Conservation (phyloP, 2,329 filamentous ascomycete species). For the Trichophyton rubrum region DNA sequence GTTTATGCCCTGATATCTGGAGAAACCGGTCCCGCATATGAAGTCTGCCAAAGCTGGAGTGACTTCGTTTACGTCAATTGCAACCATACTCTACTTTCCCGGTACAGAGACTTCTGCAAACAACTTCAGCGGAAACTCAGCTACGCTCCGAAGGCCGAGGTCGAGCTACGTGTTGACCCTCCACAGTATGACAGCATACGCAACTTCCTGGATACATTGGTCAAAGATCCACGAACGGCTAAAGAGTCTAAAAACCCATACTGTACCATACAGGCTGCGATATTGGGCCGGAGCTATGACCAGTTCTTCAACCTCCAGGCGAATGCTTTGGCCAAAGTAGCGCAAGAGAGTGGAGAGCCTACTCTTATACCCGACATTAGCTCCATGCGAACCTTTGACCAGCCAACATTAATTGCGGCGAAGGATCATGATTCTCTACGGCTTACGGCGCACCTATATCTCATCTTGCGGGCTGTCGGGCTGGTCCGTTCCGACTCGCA, state of each 20-base stretch:
- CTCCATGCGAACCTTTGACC: constrained; percentile 35
- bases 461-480: constrained; percentile 53
- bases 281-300: constrained; percentile 32
- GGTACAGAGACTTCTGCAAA: constrained; percentile 58
- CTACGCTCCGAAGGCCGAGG: constrained; percentile 44
- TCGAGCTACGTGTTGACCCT: constrained; percentile 47
- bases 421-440: constrained; percentile 50
- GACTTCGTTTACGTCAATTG: constrained; percentile 79
- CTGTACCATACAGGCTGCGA: constrained; percentile 32
- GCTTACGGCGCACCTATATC: constrained; percentile 53
- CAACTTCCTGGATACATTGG: constrained; percentile 27
- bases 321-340: constrained; percentile 28
- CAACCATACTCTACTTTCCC: constrained; percentile 67
- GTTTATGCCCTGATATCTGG: constrained; percentile 86
- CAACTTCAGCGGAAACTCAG: constrained; percentile 33
- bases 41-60: constrained; percentile 67
- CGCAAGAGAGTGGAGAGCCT: constrained; percentile 18
- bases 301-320: constrained; percentile 31
- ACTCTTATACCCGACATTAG: constrained; percentile 28
- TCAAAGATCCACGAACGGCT: constrained; percentile 24
- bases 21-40: constrained; percentile 63
- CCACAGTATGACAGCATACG: constrained; percentile 28
- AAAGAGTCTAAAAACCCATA: constrained; percentile 33
- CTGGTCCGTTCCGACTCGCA: constrained; percentile 37
- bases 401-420: constrained; percentile 32